These are phyloP conservation scores for Pichia sporocuriosa DNA, from an alignment of 805 yeast species.

Conservation along the genomic window DNA sequence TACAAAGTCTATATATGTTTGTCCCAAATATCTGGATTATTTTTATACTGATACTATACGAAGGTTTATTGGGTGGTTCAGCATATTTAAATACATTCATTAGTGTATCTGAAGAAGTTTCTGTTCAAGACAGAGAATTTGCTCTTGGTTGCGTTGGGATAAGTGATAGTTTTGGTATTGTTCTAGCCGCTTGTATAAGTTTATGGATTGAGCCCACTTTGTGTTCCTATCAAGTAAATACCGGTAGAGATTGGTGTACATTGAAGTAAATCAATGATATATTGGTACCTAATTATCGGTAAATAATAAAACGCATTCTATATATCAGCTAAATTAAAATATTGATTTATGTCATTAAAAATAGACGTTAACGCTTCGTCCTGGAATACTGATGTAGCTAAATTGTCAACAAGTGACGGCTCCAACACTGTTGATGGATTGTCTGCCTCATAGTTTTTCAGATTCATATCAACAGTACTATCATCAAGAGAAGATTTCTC, in stretches of 20 bases:
- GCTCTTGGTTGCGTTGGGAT: constrained; percentile 79
- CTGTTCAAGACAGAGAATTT: constrained; percentile 56
- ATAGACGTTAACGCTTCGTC: not conserved
- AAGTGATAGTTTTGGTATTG: constrained; percentile 80
- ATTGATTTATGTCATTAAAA: constrained; percentile 3
- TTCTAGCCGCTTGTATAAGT: constrained; percentile 71
- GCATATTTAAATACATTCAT: constrained; percentile 86
- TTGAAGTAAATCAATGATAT: constrained; percentile 19
- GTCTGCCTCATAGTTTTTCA: too few species aligned
- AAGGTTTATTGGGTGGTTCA: constrained; percentile 86
- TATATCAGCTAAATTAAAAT: not conserved
- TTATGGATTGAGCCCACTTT: constrained; percentile 66
- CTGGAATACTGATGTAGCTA: constrained; percentile 1
- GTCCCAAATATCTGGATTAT: constrained; percentile 57
- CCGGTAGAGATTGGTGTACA: constrained; percentile 79
- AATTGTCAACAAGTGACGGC: constrained; percentile 1
- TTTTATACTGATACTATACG: constrained; percentile 66
- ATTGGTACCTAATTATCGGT: too few species aligned
- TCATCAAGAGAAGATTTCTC: not conserved
- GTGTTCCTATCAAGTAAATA: constrained; percentile 61
- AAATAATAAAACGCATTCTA: too few species aligned
- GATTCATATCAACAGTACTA: not conserved
- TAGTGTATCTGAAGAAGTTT: constrained; percentile 57
- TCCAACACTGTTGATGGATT: too few species aligned
- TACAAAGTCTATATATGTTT: constrained; percentile 57